phyloP scores from a whole-genome alignment of 208 protist genomes.

The Tritrichomonas foetus region DNA sequence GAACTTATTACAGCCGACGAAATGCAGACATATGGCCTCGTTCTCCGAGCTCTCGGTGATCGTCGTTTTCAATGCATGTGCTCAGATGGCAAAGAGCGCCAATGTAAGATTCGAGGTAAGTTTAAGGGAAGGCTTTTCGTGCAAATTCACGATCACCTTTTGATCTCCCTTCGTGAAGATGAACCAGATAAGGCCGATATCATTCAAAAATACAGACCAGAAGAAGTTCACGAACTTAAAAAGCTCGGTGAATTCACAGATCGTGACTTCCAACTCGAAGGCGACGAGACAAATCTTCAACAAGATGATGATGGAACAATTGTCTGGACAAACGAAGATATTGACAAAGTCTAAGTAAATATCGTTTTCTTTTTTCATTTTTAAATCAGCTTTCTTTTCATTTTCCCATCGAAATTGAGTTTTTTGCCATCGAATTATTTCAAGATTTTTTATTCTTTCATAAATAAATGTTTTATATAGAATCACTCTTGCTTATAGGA shows the following conservation, averaged over 20 bases:
- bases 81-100: neutral
- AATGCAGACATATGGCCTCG: neutral
- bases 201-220: slow-evolving; percentile 74
- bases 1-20: neutral
- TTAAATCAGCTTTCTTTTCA: too few relatives aligned
- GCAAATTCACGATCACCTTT: slow-evolving; percentile 71
- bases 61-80: neutral
- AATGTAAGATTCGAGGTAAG: slow-evolving; percentile 77
- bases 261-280: slow-evolving; percentile 43
- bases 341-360: slow-evolving; percentile 1
- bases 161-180: slow-evolving; percentile 75
- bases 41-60: neutral
- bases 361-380: neutral
- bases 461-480: too few relatives aligned
- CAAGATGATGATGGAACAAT: neutral
- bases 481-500: too few relatives aligned
- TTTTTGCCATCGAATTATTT: too few relatives aligned
- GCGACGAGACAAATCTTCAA: too few relatives aligned
- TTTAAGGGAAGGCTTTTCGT: slow-evolving; percentile 73
- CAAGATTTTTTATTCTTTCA: too few relatives aligned
- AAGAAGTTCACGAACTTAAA: slow-evolving; percentile 73
- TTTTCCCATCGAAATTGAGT: too few relatives aligned
- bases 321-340: slow-evolving; percentile 30
- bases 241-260: slow-evolving; percentile 65
- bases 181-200: slow-evolving; percentile 81